Percentiles rank a stretch among this genome's conserved stretches.
These are phyloP conservation scores for Hippophae rhamnoides DNA, from an alignment of 306 rosid species.

Conservation along the genomic window DNA sequence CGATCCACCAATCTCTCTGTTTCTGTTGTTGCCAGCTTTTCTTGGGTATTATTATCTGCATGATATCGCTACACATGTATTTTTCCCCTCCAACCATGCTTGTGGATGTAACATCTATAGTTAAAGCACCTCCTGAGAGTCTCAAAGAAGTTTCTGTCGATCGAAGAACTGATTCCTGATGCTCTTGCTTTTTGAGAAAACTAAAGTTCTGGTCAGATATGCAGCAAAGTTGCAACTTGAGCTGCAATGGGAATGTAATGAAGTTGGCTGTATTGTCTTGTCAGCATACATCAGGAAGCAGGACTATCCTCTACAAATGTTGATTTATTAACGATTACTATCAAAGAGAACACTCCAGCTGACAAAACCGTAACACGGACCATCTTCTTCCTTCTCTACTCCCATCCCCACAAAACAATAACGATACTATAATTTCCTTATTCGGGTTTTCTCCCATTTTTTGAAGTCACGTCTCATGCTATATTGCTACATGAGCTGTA, in stretches of 20 bases:
- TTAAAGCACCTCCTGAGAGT: conserved; percentile 54
- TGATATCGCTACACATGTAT: conserved; percentile 94
- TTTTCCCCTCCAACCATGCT: conserved; percentile 76
- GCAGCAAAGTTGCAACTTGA: conserved; percentile 6
- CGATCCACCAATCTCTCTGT: conserved; percentile 6
- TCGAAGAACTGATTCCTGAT: conserved; percentile 48
- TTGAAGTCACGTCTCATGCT: too few relatives aligned
- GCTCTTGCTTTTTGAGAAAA: conserved; percentile 3
- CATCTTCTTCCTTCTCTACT: too few relatives aligned
- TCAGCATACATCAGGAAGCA: conserved; percentile 2
- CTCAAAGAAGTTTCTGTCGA: conserved; percentile 55
- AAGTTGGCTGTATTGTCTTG: not conserved
- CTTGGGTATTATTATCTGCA: conserved; percentile 75
- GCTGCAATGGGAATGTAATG: conserved; percentile 2
- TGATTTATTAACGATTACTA: conserved; percentile 1
- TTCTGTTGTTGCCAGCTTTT: conserved; percentile 56
- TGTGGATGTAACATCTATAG: conserved; percentile 48
- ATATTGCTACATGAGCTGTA: too few relatives aligned
- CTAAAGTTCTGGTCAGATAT: not conserved
- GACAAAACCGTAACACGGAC: not conserved
- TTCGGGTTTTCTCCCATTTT: too few relatives aligned
- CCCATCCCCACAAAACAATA: too few relatives aligned
- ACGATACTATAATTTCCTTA: too few relatives aligned
- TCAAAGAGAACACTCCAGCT: not conserved
- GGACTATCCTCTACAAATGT: not conserved